Percentiles rank a stretch among this genome's conserved stretches.
These are phyloP conservation scores for Picochlorum sp. DNA, from an alignment of 139 green algal species.

Conservation along the genomic window DNA sequence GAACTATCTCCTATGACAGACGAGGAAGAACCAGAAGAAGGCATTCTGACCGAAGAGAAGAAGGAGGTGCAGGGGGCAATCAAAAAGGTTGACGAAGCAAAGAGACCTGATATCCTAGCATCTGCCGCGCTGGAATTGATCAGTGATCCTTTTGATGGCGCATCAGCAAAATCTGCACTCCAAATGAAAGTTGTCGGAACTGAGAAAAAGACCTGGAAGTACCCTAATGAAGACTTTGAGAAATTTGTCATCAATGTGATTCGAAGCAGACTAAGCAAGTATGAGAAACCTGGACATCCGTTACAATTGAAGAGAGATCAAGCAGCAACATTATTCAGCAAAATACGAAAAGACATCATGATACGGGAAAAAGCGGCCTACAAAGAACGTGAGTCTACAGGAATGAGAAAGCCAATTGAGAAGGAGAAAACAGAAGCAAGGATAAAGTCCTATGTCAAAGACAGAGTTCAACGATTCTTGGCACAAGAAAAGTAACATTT, in stretches of 20 bases:
- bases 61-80: not conserved
- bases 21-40: conserved; percentile 12
- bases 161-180: not conserved
- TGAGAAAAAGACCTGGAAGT: conserved; percentile 48
- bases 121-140: not conserved
- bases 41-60: not conserved
- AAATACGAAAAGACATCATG: conserved; percentile 47
- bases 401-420: conserved; percentile 51
- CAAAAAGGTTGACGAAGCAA: not conserved
- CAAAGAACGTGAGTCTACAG: conserved; percentile 30
- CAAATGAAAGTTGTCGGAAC: not conserved
- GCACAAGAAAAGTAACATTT: conserved; percentile 3
- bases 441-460: conserved; percentile 37
- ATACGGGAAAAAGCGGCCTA: conserved; percentile 56
- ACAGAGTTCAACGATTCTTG: conserved; percentile 23
- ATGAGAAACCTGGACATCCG: conserved; percentile 57
- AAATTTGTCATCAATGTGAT: conserved; percentile 58
- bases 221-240: conserved; percentile 49
- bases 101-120: not conserved
- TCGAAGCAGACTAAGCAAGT: conserved; percentile 54
- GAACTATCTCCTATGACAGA: conserved; percentile 15
- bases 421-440: conserved; percentile 53
- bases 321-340: conserved; percentile 24
- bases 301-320: conserved; percentile 37
- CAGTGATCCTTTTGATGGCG: not conserved